Percentiles rank a stretch among this genome's conserved stretches.
Evolutionary conservation across 257 asterid species (phyloP).

Genomic region (Gentiana macrophylla): DNA sequence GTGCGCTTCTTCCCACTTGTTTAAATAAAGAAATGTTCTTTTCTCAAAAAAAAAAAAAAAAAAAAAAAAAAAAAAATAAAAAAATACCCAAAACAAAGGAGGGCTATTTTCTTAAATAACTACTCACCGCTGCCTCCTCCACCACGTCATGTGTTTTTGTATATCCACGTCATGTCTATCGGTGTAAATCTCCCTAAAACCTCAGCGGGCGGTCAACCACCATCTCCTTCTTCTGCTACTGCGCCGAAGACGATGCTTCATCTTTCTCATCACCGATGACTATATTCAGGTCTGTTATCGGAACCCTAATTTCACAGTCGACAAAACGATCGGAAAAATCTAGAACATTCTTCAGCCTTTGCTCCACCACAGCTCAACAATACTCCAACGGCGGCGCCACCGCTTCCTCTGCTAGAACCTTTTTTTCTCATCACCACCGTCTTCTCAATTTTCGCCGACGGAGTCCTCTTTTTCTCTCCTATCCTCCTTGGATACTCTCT

Average conservation of each 20-base stretch:
- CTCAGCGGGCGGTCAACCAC: conserved; percentile 1
- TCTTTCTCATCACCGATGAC: conserved; percentile 42
- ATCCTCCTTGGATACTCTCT: conserved; percentile 84
- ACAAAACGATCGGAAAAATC: conserved; percentile 12
- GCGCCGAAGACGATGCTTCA: conserved; percentile 18
- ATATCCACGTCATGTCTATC: background rate
- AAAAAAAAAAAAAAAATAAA: too few species aligned
- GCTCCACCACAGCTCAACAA: conserved; percentile 13
- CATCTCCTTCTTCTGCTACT: background rate
- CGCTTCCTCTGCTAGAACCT: conserved; percentile 9
- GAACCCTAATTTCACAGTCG: conserved; percentile 48
- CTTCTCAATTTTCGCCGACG: conserved; percentile 42
- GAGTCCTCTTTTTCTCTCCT: conserved; percentile 66
- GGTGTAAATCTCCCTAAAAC: conserved; percentile 3
- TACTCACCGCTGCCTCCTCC: background rate
- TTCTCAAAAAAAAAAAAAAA: too few species aligned
- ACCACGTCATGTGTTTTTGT: conserved; percentile 21
- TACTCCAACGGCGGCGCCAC: conserved; percentile 19
- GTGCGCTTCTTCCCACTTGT: too few species aligned
- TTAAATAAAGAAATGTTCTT: too few species aligned
- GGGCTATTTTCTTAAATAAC: too few species aligned
- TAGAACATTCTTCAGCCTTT: conserved; percentile 38
- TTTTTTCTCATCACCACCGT: conserved; percentile 23
- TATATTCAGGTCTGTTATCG: conserved; percentile 49
- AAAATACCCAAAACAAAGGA: too few species aligned